Evolutionary conservation across 1,139 yeast genomes (phyloP).

Genomic region (Saccharomyces hybrid): DNA sequence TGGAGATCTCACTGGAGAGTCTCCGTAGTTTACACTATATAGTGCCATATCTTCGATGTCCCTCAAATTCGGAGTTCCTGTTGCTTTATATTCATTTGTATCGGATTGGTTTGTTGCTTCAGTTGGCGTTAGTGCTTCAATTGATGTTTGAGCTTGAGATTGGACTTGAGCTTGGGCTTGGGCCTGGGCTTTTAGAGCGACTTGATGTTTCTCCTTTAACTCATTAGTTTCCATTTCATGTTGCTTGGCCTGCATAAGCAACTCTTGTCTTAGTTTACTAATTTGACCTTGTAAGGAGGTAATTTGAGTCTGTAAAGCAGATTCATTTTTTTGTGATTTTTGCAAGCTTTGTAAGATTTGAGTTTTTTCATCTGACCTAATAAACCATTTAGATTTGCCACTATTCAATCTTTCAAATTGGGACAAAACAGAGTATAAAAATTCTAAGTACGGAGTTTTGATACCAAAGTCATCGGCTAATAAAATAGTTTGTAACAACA

Average conservation of each 20-base stretch:
- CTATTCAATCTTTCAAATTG: slow-evolving; percentile 51
- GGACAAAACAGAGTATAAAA: slow-evolving; percentile 70
- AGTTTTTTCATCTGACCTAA: slow-evolving; percentile 28
- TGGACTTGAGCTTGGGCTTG: background rate
- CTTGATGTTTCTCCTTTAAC: background rate
- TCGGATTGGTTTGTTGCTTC: background rate
- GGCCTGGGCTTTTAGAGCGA: background rate
- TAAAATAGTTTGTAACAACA: slow-evolving; percentile 75
- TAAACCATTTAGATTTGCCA: slow-evolving; percentile 36
- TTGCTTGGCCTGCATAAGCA: background rate
- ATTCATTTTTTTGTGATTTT: slow-evolving; percentile 10
- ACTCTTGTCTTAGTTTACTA: background rate
- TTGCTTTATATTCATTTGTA: slow-evolving; percentile 12
- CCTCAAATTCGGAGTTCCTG: slow-evolving; percentile 29
- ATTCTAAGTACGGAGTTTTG: slow-evolving; percentile 84
- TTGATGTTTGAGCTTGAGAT: background rate
- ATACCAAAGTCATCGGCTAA: slow-evolving; percentile 79
- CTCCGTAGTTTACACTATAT: slow-evolving; percentile 26
- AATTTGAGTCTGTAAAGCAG: background rate
- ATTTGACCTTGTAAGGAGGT: background rate
- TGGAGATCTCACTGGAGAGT: slow-evolving; percentile 17
- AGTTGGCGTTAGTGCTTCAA: background rate
- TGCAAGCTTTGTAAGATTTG: slow-evolving; percentile 18
- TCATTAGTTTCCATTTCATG: background rate
- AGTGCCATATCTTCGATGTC: slow-evolving; percentile 30